These are phyloP conservation scores for Eucalyptus urophylla DNA, from an alignment of 345 rosid genomes.

Conservation along the genomic window DNA sequence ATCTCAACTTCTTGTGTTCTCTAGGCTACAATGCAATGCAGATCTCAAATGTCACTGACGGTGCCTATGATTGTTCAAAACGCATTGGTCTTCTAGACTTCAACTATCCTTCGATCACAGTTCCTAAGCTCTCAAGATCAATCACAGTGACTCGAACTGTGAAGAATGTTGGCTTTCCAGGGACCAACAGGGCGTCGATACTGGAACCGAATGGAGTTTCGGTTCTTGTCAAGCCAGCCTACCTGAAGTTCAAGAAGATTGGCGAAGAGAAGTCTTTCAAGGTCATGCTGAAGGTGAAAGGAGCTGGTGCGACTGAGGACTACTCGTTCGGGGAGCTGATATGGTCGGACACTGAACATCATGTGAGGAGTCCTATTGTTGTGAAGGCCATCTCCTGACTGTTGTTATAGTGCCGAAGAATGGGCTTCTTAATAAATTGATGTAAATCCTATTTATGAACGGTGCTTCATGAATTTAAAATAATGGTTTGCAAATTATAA, in stretches of 20 bases:
- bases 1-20: conserved; percentile 65
- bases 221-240: conserved; percentile 17
- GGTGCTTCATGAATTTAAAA: not conserved
- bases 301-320: not conserved
- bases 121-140: conserved; percentile 19
- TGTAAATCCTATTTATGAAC: not conserved
- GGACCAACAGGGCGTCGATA: conserved; percentile 30
- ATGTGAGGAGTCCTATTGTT: not conserved
- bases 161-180: conserved; percentile 68
- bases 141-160: conserved; percentile 35
- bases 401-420: not conserved
- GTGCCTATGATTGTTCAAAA: conserved; percentile 31
- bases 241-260: conserved; percentile 29
- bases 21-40: conserved; percentile 38
- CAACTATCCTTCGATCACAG: conserved; percentile 80
- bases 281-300: not conserved
- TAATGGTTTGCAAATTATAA: not conserved
- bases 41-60: conserved; percentile 20
- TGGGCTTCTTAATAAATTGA: not conserved
- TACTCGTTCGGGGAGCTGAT: not conserved
- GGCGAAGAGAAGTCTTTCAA: conserved; percentile 61
- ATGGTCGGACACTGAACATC: not conserved
- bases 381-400: not conserved
- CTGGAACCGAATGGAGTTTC: conserved; percentile 41
- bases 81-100: conserved; percentile 25